Percentiles rank a stretch among this genome's conserved stretches.
Evolutionary conservation across 805 yeast species (phyloP).

Genomic region (Priceomyces haplophilus): DNA sequence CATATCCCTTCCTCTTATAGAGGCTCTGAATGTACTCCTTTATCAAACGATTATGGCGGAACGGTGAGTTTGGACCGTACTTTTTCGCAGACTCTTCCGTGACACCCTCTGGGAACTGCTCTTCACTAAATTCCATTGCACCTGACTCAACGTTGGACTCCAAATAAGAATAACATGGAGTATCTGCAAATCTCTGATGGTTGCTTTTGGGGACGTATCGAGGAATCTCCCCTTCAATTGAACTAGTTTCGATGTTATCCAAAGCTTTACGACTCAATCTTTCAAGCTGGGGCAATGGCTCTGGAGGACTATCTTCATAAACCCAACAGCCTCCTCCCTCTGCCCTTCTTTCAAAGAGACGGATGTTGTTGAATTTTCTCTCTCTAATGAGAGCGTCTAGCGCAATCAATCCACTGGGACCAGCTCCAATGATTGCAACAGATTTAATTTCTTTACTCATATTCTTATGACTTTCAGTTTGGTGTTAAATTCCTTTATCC

Average conservation of each 20-base stretch:
- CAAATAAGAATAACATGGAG: constrained; percentile 20
- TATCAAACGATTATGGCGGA: constrained; percentile 16
- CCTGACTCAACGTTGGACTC: constrained; percentile 23
- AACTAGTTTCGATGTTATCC: constrained; percentile 9
- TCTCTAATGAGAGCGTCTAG: constrained; percentile 39
- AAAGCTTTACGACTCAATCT: constrained; percentile 12
- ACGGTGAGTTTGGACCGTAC: constrained; percentile 20
- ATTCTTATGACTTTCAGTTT: no score
- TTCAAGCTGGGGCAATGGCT: constrained; percentile 13
- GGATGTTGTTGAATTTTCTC: constrained; percentile 27
- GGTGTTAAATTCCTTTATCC: no score
- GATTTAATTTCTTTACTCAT: constrained; percentile 15
- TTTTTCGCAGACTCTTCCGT: constrained; percentile 11
- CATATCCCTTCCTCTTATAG: constrained; percentile 18
- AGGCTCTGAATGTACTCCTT: constrained; percentile 18
- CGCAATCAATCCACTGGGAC: constrained; percentile 46
- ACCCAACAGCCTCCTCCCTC: constrained; percentile 46
- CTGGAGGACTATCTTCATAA: constrained; percentile 23
- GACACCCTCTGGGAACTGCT: constrained; percentile 15
- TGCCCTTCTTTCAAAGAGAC: constrained; percentile 40
- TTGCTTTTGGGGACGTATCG: constrained; percentile 13
- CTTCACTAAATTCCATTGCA: constrained; percentile 22
- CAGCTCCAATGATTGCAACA: constrained; percentile 49
- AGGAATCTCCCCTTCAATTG: constrained; percentile 9
- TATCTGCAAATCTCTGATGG: constrained; percentile 17